A percentile compares a stretch with the other conserved stretches of the same genome.
Evolutionary conservation across 192 early-diverging fungal species (phyloP).

Genomic region (Backusella circina): DNA sequence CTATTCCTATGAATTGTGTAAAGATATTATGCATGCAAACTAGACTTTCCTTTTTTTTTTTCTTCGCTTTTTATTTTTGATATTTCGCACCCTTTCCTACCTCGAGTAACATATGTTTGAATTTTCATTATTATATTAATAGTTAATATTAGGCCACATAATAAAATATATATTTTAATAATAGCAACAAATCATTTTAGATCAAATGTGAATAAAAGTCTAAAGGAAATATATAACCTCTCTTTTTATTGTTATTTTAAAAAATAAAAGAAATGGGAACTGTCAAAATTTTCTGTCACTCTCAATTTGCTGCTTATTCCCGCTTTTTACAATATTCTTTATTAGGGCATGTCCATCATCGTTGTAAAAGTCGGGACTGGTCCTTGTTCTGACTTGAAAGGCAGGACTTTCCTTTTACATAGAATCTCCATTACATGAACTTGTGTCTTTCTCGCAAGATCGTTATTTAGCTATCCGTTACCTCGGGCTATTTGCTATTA

Average conservation of each 20-base stretch:
- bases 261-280: not conserved
- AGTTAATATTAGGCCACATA: not conserved
- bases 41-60: conserved; percentile 2
- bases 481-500: too few species aligned
- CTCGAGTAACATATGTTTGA: not conserved
- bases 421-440: not conserved
- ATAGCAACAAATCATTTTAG: not conserved
- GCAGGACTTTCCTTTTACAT: not conserved
- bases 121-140: not conserved
- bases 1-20: conserved; percentile 76
- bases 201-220: not conserved
- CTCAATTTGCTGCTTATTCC: not conserved
- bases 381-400: not conserved
- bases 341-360: not conserved
- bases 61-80: not conserved
- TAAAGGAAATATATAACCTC: too few species aligned
- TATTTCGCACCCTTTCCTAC: not conserved
- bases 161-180: not conserved
- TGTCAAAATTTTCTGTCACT: not conserved
- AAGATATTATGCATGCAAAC: conserved; percentile 53
- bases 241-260: not conserved
- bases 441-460: too few species aligned
- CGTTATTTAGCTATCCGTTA: too few species aligned
- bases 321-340: not conserved
- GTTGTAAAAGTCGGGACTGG: not conserved